Percentiles rank a stretch among this genome's conserved stretches.
These are phyloP conservation scores for Acacia confusa DNA, from an alignment of 306 rosid species.

Conservation along the genomic window DNA sequence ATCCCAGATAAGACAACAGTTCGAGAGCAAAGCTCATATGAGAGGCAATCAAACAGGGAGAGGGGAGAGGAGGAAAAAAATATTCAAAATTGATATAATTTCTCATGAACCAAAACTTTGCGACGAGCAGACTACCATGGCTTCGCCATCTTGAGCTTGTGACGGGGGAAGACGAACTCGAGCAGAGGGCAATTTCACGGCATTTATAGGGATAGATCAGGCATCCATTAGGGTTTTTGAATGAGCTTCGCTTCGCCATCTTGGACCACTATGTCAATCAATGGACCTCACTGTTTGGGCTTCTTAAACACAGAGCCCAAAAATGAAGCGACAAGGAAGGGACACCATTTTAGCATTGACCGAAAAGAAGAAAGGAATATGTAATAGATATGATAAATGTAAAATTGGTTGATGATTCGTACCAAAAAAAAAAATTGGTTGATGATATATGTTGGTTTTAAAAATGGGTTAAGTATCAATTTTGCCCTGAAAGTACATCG, in stretches of 20 bases:
- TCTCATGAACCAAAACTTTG: background rate
- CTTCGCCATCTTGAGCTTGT: slow-evolving; percentile 60
- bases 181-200: slow-evolving; percentile 1
- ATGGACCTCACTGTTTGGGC: background rate
- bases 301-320: background rate
- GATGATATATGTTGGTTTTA: too few relatives aligned
- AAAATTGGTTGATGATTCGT: too few relatives aligned
- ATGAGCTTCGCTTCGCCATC: background rate
- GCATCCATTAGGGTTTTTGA: slow-evolving; percentile 27
- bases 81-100: background rate
- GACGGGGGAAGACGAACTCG: background rate
- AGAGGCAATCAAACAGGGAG: background rate
- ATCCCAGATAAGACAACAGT: background rate
- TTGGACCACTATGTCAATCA: background rate
- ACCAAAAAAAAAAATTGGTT: too few relatives aligned
- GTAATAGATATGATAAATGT: too few relatives aligned
- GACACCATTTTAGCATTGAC: too few relatives aligned
- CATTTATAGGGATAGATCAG: slow-evolving; percentile 12
- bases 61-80: too few relatives aligned
- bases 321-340: background rate
- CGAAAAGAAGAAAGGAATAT: too few relatives aligned
- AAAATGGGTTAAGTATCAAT: too few relatives aligned
- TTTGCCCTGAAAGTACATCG: too few relatives aligned
- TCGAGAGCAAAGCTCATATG: background rate
- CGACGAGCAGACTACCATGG: slow-evolving; percentile 41